These are phyloP conservation scores for Colletotrichum echinochloae DNA, from an alignment of 2,329 filamentous ascomycete genomes.

Conservation along the genomic window DNA sequence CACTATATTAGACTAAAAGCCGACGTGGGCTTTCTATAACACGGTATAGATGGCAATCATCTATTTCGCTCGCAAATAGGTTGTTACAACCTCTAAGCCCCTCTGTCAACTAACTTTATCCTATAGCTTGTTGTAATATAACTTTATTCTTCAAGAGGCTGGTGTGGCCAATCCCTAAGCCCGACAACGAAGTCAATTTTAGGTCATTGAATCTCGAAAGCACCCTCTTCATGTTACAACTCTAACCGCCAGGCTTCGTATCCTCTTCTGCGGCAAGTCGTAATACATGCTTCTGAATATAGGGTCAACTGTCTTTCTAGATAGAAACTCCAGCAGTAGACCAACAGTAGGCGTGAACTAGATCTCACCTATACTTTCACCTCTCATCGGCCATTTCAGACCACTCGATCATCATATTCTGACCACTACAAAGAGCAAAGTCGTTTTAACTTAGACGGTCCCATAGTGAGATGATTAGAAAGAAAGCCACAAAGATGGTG, in stretches of 20 bases:
- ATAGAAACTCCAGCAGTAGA: not conserved
- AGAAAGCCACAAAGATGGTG: not conserved
- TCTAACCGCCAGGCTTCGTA: not conserved
- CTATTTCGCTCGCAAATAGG: too few species aligned
- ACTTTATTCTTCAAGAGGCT: too few species aligned
- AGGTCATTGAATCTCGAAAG: too few species aligned
- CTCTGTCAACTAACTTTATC: too few species aligned
- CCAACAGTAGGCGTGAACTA: too few species aligned
- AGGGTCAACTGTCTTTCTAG: not conserved
- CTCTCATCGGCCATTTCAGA: not conserved
- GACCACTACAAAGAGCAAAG: not conserved
- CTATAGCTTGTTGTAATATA: too few species aligned
- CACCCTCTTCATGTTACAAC: too few species aligned
- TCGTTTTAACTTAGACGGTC: not conserved
- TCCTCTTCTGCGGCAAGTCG: not conserved
- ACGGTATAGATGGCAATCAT: too few species aligned
- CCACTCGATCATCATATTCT: not conserved
- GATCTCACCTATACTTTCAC: not conserved
- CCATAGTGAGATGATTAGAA: not conserved
- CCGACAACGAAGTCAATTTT: too few species aligned
- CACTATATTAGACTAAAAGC: not conserved
- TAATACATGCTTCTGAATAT: not conserved
- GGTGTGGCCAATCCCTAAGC: too few species aligned
- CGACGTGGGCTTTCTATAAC: not conserved
- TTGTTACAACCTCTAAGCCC: too few species aligned